Conservation (phyloP, 805 yeast species). For the Ascoidea tarda region DNA sequence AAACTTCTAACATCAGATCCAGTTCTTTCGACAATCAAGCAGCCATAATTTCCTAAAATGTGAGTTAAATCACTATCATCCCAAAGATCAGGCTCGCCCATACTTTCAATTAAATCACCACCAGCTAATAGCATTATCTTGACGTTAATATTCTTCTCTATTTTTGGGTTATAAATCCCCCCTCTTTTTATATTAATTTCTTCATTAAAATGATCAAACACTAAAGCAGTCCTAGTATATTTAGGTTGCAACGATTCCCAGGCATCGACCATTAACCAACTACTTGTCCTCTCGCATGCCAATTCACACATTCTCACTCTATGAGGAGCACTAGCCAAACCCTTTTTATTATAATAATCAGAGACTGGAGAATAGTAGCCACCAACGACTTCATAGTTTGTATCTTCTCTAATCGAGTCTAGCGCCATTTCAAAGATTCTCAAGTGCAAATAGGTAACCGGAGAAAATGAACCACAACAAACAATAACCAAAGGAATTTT, state of each 20-base stretch:
- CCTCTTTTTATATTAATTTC: constrained; percentile 66
- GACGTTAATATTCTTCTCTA: constrained; percentile 58
- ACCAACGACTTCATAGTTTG: constrained; percentile 89
- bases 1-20: constrained; percentile 93
- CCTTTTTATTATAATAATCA: constrained; percentile 87
- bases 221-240: constrained; percentile 90
- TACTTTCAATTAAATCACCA: constrained; percentile 92
- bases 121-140: constrained; percentile 96
- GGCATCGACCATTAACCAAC: constrained; percentile 98
- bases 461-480: constrained; percentile 96
- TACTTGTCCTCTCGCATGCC: constrained; percentile 91
- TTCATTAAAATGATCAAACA: constrained; percentile 90
- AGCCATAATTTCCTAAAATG: constrained; percentile 90
- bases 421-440: constrained; percentile 99
- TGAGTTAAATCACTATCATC: constrained; percentile 92
- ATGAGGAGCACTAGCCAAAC: constrained; percentile 78
- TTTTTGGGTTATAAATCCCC: constrained; percentile 53
- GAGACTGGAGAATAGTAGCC: constrained; percentile 93
- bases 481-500: constrained; percentile 88
- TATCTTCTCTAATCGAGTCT: constrained; percentile 82
- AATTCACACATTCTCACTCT: constrained; percentile 96
- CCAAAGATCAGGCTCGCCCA: constrained; percentile 99
- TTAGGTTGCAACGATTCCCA: constrained; percentile 93
- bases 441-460: constrained; percentile 85
- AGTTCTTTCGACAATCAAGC: constrained; percentile 91